Evolutionary conservation across 2,329 filamentous ascomycete genomes (phyloP).

Genomic region (Sporothrix humicola): DNA sequence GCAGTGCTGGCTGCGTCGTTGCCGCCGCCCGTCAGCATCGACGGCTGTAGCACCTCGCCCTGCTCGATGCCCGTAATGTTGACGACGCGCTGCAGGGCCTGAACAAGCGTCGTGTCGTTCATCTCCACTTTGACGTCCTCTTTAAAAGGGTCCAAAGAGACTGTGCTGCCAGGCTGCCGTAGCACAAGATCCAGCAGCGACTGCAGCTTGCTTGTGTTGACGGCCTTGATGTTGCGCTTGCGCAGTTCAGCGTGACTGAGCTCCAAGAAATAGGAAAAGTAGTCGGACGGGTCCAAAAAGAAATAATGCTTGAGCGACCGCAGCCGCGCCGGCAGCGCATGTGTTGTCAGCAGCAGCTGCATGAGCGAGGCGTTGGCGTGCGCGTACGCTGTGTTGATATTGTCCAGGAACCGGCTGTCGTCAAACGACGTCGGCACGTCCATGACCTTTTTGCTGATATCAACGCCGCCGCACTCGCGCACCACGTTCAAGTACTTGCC

Average conservation of each 20-base stretch:
- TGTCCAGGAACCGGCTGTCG: slow-evolving; percentile 89
- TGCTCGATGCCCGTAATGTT: slow-evolving; percentile 96
- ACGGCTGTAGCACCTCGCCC: slow-evolving; percentile 78
- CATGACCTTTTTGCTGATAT: slow-evolving; percentile 84
- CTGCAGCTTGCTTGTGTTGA: slow-evolving; percentile 93
- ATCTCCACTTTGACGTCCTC: slow-evolving; percentile 98
- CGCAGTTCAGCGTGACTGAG: slow-evolving; percentile 86
- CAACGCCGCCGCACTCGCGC: slow-evolving; percentile 92
- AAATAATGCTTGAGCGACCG: slow-evolving; percentile 98
- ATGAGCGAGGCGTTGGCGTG: slow-evolving; percentile 94
- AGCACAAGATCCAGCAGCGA: slow-evolving; percentile 94
- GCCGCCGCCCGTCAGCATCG: slow-evolving; percentile 68
- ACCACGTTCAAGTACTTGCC: slow-evolving; percentile 99
- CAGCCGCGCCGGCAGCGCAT: slow-evolving; percentile 84
- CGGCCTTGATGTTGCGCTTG: slow-evolving; percentile 86
- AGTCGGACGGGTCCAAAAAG: slow-evolving; percentile 96
- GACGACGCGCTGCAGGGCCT: slow-evolving; percentile 93
- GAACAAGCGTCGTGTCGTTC: slow-evolving; percentile 91
- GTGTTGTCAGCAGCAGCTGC: slow-evolving; percentile 87
- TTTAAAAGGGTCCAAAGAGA: slow-evolving; percentile 94
- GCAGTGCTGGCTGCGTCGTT: slow-evolving; percentile 77
- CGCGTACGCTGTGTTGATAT: slow-evolving; percentile 93
- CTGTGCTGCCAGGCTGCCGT: slow-evolving; percentile 93
- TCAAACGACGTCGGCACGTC: slow-evolving; percentile 94
- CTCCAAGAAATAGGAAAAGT: slow-evolving; percentile 97